Base-by-base conservation (phyloP, 2,329 filamentous ascomycete species). In the Pestalotiopsis fici region DNA sequence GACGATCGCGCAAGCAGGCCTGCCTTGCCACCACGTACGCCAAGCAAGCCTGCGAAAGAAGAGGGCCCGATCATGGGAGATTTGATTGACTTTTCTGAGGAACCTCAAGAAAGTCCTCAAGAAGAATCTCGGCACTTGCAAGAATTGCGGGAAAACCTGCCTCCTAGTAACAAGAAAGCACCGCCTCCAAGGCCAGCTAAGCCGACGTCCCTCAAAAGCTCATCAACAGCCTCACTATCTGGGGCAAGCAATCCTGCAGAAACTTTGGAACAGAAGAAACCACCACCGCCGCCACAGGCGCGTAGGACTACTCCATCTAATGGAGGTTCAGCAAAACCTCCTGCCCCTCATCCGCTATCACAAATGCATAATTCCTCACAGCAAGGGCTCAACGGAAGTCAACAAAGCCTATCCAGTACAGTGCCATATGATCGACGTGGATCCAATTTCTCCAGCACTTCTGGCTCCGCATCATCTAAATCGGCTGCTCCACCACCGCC, bases 81-180 rank as follows among this genome's bases (percentile, higher is more conserved):
- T 4, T 74, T 91, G 50, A 90, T 91, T 35, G 88, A 91, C 74
- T 80, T 91, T 39, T 85, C 85, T 0, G 86, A 87, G 15, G 85
- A 88, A 64, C 82, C 85, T 0, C 78, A 81, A 59, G 76, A 81
- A 43, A 73, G 74, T 2, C 78, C 72, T 3, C 66, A 80, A 1
- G 78, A 81, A 59, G 74, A 80, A 25, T 74, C 80, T 4, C 76
- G 71, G 11, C 74, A 75, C 37, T 71, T 79, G 2, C 69, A 74
- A 21, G 75, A 79, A 62, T 60, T 76, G 13, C 76, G 70, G 35
- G 74, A 72, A 57, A 69, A 69, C 12, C 72, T 67, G 31, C 62
- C 71, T 13, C 67, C 59, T 4, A 71, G 55, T 66, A 69, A 70
- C 18, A 75, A 78, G 43, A 75, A 77, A 65, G 81, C 81, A 65